Conservation (phyloP, 805 yeast species). For the Barnettozyma pratensis region DNA sequence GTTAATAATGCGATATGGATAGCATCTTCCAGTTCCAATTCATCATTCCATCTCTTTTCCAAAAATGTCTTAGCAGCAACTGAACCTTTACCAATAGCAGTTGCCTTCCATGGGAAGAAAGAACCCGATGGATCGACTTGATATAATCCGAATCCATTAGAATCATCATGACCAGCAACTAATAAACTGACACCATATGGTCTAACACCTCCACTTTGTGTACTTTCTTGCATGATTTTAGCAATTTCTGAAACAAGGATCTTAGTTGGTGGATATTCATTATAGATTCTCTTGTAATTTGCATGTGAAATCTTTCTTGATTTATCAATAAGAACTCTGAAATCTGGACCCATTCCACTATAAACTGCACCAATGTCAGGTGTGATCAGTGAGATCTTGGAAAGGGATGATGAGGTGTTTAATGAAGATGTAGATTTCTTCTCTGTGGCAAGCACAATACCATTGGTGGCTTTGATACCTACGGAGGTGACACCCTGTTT, state of each 20-base stretch:
- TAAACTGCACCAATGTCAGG: constrained; percentile 97
- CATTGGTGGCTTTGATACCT: constrained; percentile 92
- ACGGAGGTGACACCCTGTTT: constrained; percentile 96
- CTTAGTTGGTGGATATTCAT: constrained; percentile 96
- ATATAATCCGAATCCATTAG: constrained; percentile 70
- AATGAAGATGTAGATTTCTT: constrained; percentile 80
- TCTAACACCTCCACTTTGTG: constrained; percentile 97
- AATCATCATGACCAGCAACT: constrained; percentile 90
- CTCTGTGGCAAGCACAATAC: constrained; percentile 95
- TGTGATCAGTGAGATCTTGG: constrained; percentile 78
- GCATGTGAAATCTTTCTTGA: constrained; percentile 93
- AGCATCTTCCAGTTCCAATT: constrained; percentile 95
- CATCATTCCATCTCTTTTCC: constrained; percentile 98
- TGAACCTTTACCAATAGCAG: constrained; percentile 96
- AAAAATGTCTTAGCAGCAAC: constrained; percentile 94
- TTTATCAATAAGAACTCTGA: constrained; percentile 87
- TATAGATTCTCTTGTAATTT: constrained; percentile 85
- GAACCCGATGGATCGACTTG: constrained; percentile 99
- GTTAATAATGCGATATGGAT: constrained; percentile 93
- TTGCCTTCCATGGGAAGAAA: constrained; percentile 98
- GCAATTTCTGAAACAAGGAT: constrained; percentile 93
- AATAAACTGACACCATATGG: constrained; percentile 96
- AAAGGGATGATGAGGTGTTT: constrained; percentile 65
- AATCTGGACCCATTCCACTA: constrained; percentile 99
- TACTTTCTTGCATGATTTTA: constrained; percentile 95